Base-by-base conservation (phyloP, 257 asterid genomes). In the Rhazya stricta region DNA sequence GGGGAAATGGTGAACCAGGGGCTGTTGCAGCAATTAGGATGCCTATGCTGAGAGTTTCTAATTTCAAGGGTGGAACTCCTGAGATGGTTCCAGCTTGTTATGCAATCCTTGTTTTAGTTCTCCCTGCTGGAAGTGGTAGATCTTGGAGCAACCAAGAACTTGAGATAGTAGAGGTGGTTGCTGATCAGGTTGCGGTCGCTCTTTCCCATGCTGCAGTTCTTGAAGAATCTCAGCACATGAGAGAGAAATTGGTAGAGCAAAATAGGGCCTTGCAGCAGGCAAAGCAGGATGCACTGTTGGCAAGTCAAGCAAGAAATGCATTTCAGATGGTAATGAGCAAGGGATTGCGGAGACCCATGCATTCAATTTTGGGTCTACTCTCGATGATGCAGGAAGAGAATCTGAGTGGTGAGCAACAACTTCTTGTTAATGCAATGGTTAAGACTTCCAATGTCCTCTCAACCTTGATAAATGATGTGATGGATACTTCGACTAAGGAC, bases 131-230 rank as follows among this genome's bases (percentile, higher is more conserved):
- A 65, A 82, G 71, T 15, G 85, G 87, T 50, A 79, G 96, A 76
- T 80, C 87, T 12, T 95, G 99, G 99, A 83, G 89, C 60, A 48
- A 73, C 23, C 87, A 89, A 70, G 99, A 95, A 56, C 89, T 95
- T 32, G 97, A 91, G 76, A 92, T 95, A 39, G 96, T 95, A 18
- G 83, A 87, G 70, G 91, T 85, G 23, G 97, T 93, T 76, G 97
- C 98, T 13, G 94, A 92, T 81, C 99, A 95, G 86, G 98, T 95
- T 62, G 92, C 98, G 0, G 97, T 95, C 66, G 99, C 99, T 51
- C 87, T 95, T 62, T 95, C 99, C 62, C 99, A 95, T 79, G 99
- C 98, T 74, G 89, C 97, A 29, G 86, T 95, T 34, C 96, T 95
- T 23, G 98, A 95, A 82, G 98, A 95, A 82, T 91, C 97, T 77